A percentile compares a stretch with the other conserved stretches of the same genome.
These are phyloP conservation scores for Pythium aquatile DNA, from an alignment of 352 stramenopile genomes.

Conservation along the genomic window DNA sequence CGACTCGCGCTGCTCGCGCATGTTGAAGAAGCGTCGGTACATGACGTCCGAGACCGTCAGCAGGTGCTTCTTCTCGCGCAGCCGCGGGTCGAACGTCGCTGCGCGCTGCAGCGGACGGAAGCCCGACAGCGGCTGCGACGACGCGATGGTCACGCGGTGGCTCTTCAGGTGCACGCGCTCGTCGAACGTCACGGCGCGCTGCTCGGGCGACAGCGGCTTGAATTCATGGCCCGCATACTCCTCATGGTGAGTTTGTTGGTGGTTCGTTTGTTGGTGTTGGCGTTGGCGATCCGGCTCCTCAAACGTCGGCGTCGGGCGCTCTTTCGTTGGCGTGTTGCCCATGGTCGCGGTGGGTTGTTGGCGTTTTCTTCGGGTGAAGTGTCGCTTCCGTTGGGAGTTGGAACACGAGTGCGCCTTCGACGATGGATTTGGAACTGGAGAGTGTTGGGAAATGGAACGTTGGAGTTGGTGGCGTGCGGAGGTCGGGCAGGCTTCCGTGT, in stretches of 20 bases:
- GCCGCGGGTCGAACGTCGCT: constrained; percentile 73
- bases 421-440: neutral
- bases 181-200: constrained; percentile 81
- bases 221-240: constrained; percentile 29
- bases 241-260: neutral
- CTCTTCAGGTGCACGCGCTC: constrained; percentile 64
- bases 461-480: neutral
- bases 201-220: constrained; percentile 61
- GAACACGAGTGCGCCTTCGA: neutral
- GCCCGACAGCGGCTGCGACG: constrained; percentile 49
- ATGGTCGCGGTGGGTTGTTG: constrained; percentile 11
- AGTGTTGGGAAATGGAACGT: constrained; percentile 2
- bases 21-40: constrained; percentile 83
- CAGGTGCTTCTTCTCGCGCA: constrained; percentile 54
- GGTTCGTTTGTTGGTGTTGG: neutral
- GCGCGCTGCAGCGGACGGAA: constrained; percentile 77
- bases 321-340: constrained; percentile 27
- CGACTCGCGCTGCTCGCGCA: constrained; percentile 53
- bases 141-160: constrained; percentile 45
- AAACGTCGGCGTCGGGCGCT: constrained; percentile 4
- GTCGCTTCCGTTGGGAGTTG: neutral
- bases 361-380: neutral
- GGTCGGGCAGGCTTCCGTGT: neutral
- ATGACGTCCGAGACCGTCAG: constrained; percentile 79
- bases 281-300: neutral